Evolutionary conservation across 257 asterid species (phyloP).

Genomic region (Nicotiana undulata): DNA sequence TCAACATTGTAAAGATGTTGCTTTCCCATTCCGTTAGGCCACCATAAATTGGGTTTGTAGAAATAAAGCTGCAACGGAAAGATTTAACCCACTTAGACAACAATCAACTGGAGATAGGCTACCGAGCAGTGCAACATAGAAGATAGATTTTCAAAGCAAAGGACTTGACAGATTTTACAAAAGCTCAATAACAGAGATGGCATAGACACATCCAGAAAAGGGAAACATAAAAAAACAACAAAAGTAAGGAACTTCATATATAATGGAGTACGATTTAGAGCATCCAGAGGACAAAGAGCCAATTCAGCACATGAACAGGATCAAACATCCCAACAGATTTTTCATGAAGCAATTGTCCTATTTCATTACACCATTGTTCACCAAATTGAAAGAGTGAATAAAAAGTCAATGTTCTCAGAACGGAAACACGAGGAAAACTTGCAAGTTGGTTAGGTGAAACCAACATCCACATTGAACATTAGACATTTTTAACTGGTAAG

Average conservation of each 20-base stretch:
- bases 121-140: background rate
- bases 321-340: background rate
- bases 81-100: constrained; percentile 9
- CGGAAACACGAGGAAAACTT: background rate
- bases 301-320: background rate
- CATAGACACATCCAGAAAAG: background rate
- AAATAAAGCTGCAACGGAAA: constrained; percentile 53
- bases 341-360: background rate
- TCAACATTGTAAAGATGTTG: constrained; percentile 80
- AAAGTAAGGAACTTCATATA: background rate
- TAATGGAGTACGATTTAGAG: background rate
- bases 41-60: constrained; percentile 90
- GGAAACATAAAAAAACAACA: background rate
- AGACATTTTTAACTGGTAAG: background rate
- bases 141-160: background rate
- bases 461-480: background rate
- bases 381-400: background rate
- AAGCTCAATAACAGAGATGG: background rate
- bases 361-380: background rate
- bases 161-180: background rate
- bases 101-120: background rate
- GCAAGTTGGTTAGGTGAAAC: background rate
- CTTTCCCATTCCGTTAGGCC: constrained; percentile 99
- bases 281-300: background rate
- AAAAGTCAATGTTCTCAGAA: background rate